These are phyloP conservation scores for Trametes meyenii DNA, from an alignment of 768 basidiomycete genomes.

Conservation along the genomic window DNA sequence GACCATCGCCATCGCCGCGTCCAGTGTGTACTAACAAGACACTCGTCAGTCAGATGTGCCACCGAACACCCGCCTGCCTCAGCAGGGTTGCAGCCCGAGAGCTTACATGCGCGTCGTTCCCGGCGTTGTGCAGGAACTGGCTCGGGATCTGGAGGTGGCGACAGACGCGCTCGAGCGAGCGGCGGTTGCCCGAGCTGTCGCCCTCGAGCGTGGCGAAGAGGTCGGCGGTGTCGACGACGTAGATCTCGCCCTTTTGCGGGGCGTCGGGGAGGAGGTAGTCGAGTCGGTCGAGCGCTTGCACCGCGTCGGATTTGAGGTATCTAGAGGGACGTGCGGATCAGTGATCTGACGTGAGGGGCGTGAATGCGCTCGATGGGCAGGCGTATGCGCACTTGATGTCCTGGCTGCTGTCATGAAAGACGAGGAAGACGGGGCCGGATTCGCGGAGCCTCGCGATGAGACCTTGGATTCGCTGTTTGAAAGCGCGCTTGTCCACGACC, in stretches of 20 bases:
- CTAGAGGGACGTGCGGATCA: slow-evolving; percentile 35
- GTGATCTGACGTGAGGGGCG: not conserved
- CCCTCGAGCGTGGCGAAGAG: slow-evolving; percentile 79
- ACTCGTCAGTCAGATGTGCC: not conserved
- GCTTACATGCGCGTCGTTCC: slow-evolving; percentile 79
- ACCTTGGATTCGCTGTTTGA: slow-evolving; percentile 54
- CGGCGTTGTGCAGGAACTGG: slow-evolving; percentile 75
- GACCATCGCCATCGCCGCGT: slow-evolving; percentile 71
- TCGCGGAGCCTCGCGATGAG: slow-evolving; percentile 45
- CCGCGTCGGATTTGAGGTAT: slow-evolving; percentile 50
- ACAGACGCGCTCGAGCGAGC: slow-evolving; percentile 63
- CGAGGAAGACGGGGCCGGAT: slow-evolving; percentile 68
- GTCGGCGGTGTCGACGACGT: slow-evolving; percentile 72
- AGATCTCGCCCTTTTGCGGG: slow-evolving; percentile 55
- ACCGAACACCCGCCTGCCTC: no score
- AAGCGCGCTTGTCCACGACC: slow-evolving; percentile 48
- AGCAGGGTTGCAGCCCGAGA: not conserved
- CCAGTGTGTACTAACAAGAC: slow-evolving; percentile 64
- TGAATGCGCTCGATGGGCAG: not conserved
- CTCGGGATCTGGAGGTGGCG: slow-evolving; percentile 61
- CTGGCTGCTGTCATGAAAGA: slow-evolving; percentile 78
- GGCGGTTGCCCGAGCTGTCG: slow-evolving; percentile 50
- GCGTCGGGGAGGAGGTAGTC: slow-evolving; percentile 60
- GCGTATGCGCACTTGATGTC: slow-evolving; percentile 65
- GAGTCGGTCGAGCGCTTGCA: slow-evolving; percentile 57